Base-by-base conservation (phyloP, 768 basidiomycete species). In the Rhizopogon sp. region DNA sequence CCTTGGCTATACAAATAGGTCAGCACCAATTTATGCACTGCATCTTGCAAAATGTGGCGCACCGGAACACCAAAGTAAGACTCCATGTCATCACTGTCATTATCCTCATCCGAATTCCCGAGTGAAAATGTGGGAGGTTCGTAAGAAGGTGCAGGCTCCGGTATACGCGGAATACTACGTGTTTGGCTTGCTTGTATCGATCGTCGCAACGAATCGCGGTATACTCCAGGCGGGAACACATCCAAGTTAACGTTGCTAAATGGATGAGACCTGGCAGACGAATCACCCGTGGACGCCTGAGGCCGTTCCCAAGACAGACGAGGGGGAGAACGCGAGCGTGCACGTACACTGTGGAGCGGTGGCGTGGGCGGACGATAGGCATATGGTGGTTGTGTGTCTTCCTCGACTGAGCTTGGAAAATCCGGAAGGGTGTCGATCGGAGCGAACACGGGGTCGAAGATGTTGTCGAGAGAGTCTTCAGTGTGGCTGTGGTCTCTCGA, bases 181-280 rank as follows among this genome's bases (percentile, higher is more conserved):
- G 65, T 17, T 43, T 62, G 40, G 60, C 64, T 50, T 65, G 67
- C 58, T 22, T 49, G 47, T 49, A 49, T 49, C 14, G 47, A 37
- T 4, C 47, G 33, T 22, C 63, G 64, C 16, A 69, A 33, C 28
- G 68, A 71, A 55, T 69, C 68, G 29, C 68, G 64, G 49, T 71
- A 69, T 20, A 71, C 37, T 2, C 68, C 68, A 25, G 68, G 66
- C 35, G 68, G 68, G 51, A 69, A 69, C 39, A 68, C 56, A 16
- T 67, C 60, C 5, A 69, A 49, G n/a, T 69, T 66, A n/a, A 69
- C 28, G 44, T 62, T 70, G 50, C 57, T 61, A 46, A 70, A 69
- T 6, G 70, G 66, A 44, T 69, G 67, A 6, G 55, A 58, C 31
- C 58, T 58, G 47, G 37, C 39, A 58, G 47, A 16, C 2, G 20